These are phyloP conservation scores for Diaporthe sp. DNA, from an alignment of 2,329 filamentous ascomycete species.

Conservation along the genomic window DNA sequence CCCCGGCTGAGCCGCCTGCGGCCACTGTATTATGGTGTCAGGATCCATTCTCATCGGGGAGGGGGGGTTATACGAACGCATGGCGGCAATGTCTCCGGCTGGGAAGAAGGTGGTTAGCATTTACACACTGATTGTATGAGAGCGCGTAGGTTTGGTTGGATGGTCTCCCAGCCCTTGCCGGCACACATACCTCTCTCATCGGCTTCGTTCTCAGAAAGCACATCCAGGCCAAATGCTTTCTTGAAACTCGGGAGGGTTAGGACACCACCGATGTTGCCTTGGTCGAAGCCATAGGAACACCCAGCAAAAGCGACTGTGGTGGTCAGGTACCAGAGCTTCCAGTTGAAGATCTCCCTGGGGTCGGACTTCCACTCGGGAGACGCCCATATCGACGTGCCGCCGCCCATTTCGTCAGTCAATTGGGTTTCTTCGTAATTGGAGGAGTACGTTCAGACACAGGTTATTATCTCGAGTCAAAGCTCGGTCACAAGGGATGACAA, in stretches of 20 bases:
- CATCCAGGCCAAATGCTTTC: conserved; percentile 52
- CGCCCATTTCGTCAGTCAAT: conserved; percentile 48
- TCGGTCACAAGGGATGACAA: background rate
- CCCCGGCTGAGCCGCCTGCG: conserved; percentile 51
- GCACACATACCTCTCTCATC: conserved; percentile 44
- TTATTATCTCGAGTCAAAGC: background rate
- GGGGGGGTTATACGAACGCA: conserved; percentile 45
- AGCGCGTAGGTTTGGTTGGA: background rate
- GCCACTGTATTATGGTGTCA: conserved; percentile 40
- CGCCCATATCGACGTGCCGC: conserved; percentile 54
- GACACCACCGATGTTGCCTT: conserved; percentile 56
- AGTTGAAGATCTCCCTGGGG: conserved; percentile 54
- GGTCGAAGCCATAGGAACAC: conserved; percentile 56
- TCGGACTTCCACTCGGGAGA: conserved; percentile 53
- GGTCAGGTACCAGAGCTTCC: conserved; percentile 50
- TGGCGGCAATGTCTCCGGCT: conserved; percentile 51
- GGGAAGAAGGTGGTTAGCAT: conserved; percentile 13
- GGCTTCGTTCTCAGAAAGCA: conserved; percentile 45
- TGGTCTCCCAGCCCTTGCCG: conserved; percentile 27
- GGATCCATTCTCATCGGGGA: background rate
- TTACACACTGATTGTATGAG: no score
- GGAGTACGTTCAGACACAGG: background rate
- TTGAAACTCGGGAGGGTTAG: conserved; percentile 53
- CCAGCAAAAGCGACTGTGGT: conserved; percentile 53
- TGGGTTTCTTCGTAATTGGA: no score